Evolutionary conservation across 306 rosid genomes (phyloP).

Genomic region (Crataegus laevigata): DNA sequence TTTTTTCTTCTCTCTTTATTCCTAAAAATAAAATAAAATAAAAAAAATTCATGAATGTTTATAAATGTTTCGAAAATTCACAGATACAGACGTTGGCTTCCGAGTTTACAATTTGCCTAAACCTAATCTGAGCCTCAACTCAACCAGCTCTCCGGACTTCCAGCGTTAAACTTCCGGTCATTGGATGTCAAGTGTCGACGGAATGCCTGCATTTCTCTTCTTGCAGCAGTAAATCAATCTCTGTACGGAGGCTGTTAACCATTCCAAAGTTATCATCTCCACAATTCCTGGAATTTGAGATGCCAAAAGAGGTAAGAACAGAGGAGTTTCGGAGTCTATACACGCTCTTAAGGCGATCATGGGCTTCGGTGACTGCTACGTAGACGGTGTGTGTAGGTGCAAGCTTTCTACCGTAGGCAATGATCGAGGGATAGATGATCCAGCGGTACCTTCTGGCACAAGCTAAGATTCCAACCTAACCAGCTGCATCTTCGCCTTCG

Average conservation of each 20-base stretch:
- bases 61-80: not conserved
- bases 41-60: not conserved
- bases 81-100: not conserved
- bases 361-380: no score
- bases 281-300: not conserved
- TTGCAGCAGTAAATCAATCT: not conserved
- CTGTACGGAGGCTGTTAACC: not conserved
- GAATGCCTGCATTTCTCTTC: not conserved
- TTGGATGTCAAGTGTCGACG: not conserved
- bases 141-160: not conserved
- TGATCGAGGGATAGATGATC: not conserved
- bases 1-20: not conserved
- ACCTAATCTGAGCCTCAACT: not conserved
- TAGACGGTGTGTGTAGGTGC: not conserved
- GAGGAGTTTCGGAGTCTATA: not conserved
- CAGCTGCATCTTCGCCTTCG: conserved; percentile 10
- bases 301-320: not conserved
- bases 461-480: conserved; percentile 1
- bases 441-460: not conserved
- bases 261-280: not conserved
- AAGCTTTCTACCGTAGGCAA: not conserved
- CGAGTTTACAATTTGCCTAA: not conserved
- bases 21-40: no score
- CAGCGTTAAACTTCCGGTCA: not conserved
- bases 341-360: not conserved